phyloP scores from a whole-genome alignment of 768 basidiomycete species.

The Galerina sulciceps region DNA sequence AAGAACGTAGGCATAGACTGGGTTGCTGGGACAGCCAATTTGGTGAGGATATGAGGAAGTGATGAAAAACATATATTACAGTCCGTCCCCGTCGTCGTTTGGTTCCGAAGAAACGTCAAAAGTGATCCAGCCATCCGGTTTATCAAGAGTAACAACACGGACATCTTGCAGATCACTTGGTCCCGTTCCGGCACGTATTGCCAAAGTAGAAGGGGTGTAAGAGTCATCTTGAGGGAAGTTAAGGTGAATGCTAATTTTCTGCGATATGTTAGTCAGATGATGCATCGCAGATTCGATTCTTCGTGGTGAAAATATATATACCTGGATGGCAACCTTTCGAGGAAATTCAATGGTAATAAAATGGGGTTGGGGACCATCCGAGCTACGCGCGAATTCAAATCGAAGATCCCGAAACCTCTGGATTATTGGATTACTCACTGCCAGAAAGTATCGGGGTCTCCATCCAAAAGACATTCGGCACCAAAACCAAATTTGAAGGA shows the following conservation, averaged over 20 bases:
- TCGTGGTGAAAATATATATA: slow-evolving; percentile 33
- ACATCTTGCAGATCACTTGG: slow-evolving; percentile 93
- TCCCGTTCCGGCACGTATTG: slow-evolving; percentile 91
- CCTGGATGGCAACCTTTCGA: slow-evolving; percentile 87
- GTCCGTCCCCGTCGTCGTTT: slow-evolving; percentile 77
- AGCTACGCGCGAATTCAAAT: slow-evolving; percentile 43
- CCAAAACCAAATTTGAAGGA: slow-evolving; percentile 97
- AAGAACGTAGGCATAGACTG: slow-evolving; percentile 86
- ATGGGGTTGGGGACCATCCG: slow-evolving; percentile 97
- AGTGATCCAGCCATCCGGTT: slow-evolving; percentile 94
- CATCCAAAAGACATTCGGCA: slow-evolving; percentile 87
- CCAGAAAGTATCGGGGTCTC: slow-evolving; percentile 94
- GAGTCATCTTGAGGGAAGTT: slow-evolving; percentile 90
- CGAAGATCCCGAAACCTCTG: background rate
- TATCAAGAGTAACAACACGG: slow-evolving; percentile 79
- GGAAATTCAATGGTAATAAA: slow-evolving; percentile 94
- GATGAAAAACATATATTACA: slow-evolving; percentile 51
- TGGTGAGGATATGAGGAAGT: background rate
- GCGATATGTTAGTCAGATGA: background rate
- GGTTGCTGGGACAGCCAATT: slow-evolving; percentile 58
- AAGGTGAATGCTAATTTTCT: slow-evolving; percentile 89
- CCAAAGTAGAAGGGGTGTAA: slow-evolving; percentile 92
- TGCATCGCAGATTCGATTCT: background rate
- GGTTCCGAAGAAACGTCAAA: slow-evolving; percentile 83
- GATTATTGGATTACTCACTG: slow-evolving; percentile 66